Conservation (phyloP, 495 filamentous ascomycete species). For the Podospora conica region DNA sequence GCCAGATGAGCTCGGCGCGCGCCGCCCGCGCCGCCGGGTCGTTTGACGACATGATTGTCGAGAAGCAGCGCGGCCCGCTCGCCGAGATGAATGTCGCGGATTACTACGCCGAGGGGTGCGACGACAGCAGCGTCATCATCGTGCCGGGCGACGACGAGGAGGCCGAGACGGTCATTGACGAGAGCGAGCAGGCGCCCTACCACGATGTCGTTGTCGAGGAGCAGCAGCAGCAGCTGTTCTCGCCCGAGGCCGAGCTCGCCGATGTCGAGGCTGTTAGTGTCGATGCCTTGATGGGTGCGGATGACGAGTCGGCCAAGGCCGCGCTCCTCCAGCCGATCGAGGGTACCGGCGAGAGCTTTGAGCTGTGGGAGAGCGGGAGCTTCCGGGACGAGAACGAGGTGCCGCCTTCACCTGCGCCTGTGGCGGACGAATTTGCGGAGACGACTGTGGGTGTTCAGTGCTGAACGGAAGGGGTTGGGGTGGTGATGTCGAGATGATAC, state of each 20-base stretch:
- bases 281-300: conserved; percentile 46
- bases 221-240: conserved; percentile 23
- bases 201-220: conserved; percentile 11
- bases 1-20: conserved; percentile 43
- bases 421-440: conserved; percentile 1
- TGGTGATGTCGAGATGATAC: neutral
- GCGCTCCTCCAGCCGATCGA: conserved; percentile 46
- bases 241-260: conserved; percentile 27
- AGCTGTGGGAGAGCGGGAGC: conserved; percentile 61
- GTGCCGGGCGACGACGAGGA: conserved; percentile 54
- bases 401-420: conserved; percentile 20
- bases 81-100: conserved; percentile 64
- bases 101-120: conserved; percentile 64
- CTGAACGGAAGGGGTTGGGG: conserved; percentile 6
- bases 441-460: neutral
- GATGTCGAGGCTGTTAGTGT: conserved; percentile 26
- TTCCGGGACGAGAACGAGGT: conserved; percentile 44
- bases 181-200: conserved; percentile 8
- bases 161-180: conserved; percentile 18
- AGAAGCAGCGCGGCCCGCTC: conserved; percentile 58
- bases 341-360: conserved; percentile 48
- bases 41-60: conserved; percentile 38
- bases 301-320: conserved; percentile 32
- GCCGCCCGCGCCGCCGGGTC: conserved; percentile 14
- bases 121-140: conserved; percentile 54